Evolutionary conservation across 2,329 filamentous ascomycete genomes (phyloP).

Genomic region (Ophiocordyceps camponoti-rufipedis): DNA sequence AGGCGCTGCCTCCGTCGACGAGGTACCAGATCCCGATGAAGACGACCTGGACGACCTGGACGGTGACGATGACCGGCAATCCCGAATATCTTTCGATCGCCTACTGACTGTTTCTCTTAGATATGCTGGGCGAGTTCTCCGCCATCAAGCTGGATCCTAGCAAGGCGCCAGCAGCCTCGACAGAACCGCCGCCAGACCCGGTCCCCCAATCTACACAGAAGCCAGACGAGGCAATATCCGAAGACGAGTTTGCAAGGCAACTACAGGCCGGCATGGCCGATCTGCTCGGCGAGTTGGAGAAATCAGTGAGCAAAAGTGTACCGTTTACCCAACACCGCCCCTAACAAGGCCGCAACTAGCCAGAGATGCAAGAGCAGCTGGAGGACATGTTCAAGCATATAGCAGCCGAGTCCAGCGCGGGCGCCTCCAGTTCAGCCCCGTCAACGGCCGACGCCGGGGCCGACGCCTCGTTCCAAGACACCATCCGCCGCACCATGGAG

Average conservation of each 20-base stretch:
- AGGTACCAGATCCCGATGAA: constrained; percentile 77
- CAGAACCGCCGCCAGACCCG: constrained; percentile 3
- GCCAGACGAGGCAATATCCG: constrained; percentile 29
- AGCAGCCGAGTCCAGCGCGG: constrained; percentile 26
- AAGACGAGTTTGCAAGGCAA: constrained; percentile 67
- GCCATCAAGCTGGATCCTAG: constrained; percentile 30
- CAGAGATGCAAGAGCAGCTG: constrained; percentile 63
- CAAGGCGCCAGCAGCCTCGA: constrained; percentile 8
- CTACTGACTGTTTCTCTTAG: constrained; percentile 23
- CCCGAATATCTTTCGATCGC: neutral
- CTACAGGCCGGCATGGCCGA: constrained; percentile 83
- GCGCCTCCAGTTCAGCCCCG: constrained; percentile 8
- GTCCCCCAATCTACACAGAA: constrained; percentile 2
- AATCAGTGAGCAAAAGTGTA: constrained; percentile 25
- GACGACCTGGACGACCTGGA: constrained; percentile 86
- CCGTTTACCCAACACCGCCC: too few species aligned
- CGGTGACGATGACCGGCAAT: constrained; percentile 29
- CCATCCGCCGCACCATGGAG: constrained; percentile 85
- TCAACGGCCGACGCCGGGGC: constrained; percentile 17
- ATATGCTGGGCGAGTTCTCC: constrained; percentile 86
- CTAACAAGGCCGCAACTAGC: constrained; percentile 15
- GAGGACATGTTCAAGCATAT: constrained; percentile 62
- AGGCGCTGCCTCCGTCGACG: constrained; percentile 15
- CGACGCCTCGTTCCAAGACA: constrained; percentile 66
- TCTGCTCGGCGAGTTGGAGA: constrained; percentile 54